Base-by-base conservation (phyloP, 2,329 filamentous ascomycete species). In the Stemphylium beticola region DNA sequence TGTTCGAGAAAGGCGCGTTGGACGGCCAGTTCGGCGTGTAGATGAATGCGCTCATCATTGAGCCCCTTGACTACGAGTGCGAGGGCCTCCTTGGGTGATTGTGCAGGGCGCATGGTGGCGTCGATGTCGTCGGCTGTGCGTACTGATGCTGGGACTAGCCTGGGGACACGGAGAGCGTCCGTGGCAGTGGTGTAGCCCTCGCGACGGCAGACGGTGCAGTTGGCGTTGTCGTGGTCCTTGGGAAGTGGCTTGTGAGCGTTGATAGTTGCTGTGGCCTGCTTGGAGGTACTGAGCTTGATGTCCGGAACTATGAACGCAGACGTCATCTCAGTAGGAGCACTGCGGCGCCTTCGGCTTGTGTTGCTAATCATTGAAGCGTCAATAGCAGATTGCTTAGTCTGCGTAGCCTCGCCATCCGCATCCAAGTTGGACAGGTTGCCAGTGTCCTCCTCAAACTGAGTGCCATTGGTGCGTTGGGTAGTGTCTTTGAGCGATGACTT, bases 11-110 rank as follows among this genome's bases (percentile, higher is more conserved):
- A 76, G 3, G 79, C 80, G 64, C 89, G 85, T 53, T 85, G 82
- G 31, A 81, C 61, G 0, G 83, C 79, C n/a, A 92, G 82, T 65
- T 88, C 83, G 62, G 89, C 81, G 74, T 90, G 89, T 48, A 96
- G 77, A 71, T 96, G 90, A 11, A 83, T 82, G 39, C 93, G 83
- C 73, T 96, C 92, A 70, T 96, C 91, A 63, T 91, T 82, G 3
- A 96, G 79, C 7, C 87, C 84, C 76, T 96, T 95, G 72, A 96
- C 87, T 18, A 96, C 90, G n/a, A 87, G 85, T 7, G 90, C 89
- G 20, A 96, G 84, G 9, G 92, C 91, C 38, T 87, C 77, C 4
- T 84, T 86, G 0, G 91, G 91, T 1, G 85, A 78, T 67, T 91
- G 87, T 1, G 87, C 68, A 2, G 80, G 85, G 0, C 85, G 83